Evolutionary conservation across 2,329 filamentous ascomycete species (phyloP).

Genomic region (Curvularia hawaiiensis): DNA sequence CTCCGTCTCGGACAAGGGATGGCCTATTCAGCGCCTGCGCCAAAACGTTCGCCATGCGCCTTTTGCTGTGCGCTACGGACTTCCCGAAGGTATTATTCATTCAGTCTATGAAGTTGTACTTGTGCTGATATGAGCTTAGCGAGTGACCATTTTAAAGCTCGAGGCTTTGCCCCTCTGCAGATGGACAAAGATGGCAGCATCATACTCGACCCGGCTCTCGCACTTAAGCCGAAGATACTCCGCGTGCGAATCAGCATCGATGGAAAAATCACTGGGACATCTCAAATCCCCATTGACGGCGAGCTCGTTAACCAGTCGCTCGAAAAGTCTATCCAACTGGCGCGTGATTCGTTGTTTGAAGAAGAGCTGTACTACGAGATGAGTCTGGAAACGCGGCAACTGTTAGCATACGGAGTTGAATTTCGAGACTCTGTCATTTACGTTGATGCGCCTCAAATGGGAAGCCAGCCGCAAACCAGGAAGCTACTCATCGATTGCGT

Average conservation of each 20-base stretch:
- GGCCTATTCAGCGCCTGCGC: slow-evolving; percentile 66
- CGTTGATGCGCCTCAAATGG: slow-evolving; percentile 31
- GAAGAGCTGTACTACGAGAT: slow-evolving; percentile 93
- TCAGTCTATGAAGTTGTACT: background rate
- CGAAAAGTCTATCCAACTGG: slow-evolving; percentile 72
- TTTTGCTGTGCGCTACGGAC: slow-evolving; percentile 87
- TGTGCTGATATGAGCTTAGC: slow-evolving; percentile 45
- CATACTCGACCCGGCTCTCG: slow-evolving; percentile 70
- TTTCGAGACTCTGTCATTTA: slow-evolving; percentile 57
- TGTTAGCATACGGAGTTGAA: slow-evolving; percentile 73
- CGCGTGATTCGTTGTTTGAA: slow-evolving; percentile 78
- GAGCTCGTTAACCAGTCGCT: slow-evolving; percentile 59
- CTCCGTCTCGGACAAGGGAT: slow-evolving; percentile 79
- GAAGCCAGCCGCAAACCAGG: slow-evolving; percentile 53
- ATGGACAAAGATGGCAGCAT: slow-evolving; percentile 76
- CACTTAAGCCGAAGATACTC: slow-evolving; percentile 62
- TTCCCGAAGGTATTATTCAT: slow-evolving; percentile 67
- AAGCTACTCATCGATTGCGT: slow-evolving; percentile 72
- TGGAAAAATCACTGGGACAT: slow-evolving; percentile 63
- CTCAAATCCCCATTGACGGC: slow-evolving; percentile 43
- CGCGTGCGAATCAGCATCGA: slow-evolving; percentile 69
- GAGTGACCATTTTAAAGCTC: slow-evolving; percentile 63
- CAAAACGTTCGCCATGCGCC: slow-evolving; percentile 67
- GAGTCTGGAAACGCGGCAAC: slow-evolving; percentile 75
- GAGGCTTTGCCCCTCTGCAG: slow-evolving; percentile 80